Conservation (phyloP, 2,329 filamentous ascomycete species). For the Lecanoromycetidae sp. region DNA sequence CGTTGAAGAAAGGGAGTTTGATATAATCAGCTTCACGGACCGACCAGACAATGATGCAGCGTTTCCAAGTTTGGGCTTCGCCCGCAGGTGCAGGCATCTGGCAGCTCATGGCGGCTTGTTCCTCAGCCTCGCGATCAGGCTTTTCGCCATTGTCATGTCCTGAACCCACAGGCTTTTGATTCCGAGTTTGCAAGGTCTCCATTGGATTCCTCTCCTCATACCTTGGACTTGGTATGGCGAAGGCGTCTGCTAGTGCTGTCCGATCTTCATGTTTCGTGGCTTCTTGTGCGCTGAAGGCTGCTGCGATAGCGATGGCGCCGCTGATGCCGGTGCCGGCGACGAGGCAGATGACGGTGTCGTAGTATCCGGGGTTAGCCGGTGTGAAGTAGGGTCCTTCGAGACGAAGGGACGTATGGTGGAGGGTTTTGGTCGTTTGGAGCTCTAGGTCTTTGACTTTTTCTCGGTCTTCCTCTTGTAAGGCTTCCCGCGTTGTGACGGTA, state of each 20-base stretch:
- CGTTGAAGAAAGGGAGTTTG: slow-evolving; percentile 16
- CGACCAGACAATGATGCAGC: slow-evolving; percentile 21
- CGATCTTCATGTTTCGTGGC: neutral
- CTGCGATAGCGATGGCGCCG: slow-evolving; percentile 21
- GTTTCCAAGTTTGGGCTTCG: slow-evolving; percentile 14
- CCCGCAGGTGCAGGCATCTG: neutral
- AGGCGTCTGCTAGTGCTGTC: neutral
- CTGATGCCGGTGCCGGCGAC: slow-evolving; percentile 21
- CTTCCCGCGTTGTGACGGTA: neutral
- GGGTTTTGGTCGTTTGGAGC: neutral
- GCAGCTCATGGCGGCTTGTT: too few relatives aligned
- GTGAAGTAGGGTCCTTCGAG: slow-evolving; percentile 24
- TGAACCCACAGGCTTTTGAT: too few relatives aligned
- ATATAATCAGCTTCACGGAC: slow-evolving; percentile 18
- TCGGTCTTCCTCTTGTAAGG: neutral
- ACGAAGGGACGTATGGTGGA: slow-evolving; percentile 13
- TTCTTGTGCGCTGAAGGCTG: slow-evolving; percentile 15
- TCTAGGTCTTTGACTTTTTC: neutral
- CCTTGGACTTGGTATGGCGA: too few relatives aligned
- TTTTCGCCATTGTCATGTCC: too few relatives aligned
- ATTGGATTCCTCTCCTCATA: too few relatives aligned
- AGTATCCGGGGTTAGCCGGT: slow-evolving; percentile 20
- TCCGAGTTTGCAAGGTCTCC: too few relatives aligned
- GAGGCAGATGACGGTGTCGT: slow-evolving; percentile 21
- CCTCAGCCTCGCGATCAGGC: too few relatives aligned